Evolutionary conservation across 805 yeast genomes (phyloP), one percentile per base, ranked within the genome.

Genomic region (Sugiyamaella marilandica): DNA sequence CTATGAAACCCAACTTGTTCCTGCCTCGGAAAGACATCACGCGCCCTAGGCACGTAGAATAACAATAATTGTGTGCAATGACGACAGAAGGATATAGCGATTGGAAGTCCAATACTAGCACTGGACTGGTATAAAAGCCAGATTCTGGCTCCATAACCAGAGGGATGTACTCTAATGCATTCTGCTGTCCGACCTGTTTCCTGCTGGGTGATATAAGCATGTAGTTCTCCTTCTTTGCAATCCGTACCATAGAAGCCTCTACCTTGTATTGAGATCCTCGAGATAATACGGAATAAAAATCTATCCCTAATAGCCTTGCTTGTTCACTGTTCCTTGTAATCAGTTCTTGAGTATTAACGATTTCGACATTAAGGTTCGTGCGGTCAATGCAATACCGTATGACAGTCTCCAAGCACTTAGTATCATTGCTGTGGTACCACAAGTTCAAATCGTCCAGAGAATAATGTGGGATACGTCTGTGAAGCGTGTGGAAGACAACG

Each of bases 211-310:
- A 86, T 5, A 84, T 70, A 51, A 90, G 64, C 41, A 92, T 66
- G 49, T 76, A 81, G 63, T 85, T 85, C 63, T 90, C 96, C 1
- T 82, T 73, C 60, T 89, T 88, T 24, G 94, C 79, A 16, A 94
- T 68, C 50, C 99, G 70, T 2, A 81, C 69, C 58, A 94, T 69
- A 36, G 91, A 76, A 1, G 97, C 87, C 64, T 94, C 99, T 1
- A 94, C 97, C 64, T 88, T 91, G 65, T 76, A 94, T 64, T 94
- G 99, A 0, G 98, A 92, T 0, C 99, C 99, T 54, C 99, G 68
- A 49, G 87, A 85, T 55, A 86, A 81, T 8, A 90, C 88, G 2
- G 97, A 88, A 63, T 83, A 78, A 65, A 90, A 94, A 61, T 94
- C 98, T 26, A 94, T 81, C 0, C 99, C 99, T 19, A 90, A 77